These are phyloP conservation scores for Rhynchospora tenuis DNA, from an alignment of 176 grass and related monocot genomes.

Conservation along the genomic window DNA sequence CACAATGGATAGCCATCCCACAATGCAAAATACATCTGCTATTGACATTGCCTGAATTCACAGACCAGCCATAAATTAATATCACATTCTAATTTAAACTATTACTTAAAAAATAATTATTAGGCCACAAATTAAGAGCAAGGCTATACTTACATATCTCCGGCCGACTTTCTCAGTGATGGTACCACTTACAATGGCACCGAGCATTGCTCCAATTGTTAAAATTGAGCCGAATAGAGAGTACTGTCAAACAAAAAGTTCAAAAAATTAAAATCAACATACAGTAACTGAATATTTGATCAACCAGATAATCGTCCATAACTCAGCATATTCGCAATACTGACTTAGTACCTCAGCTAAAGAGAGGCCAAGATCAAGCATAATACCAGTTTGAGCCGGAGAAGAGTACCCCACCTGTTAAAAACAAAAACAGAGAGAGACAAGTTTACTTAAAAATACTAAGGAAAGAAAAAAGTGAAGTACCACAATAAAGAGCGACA, in stretches of 20 bases:
- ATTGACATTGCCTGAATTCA: conserved; percentile 60
- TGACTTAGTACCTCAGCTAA: conserved; percentile 46
- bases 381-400: conserved; percentile 64
- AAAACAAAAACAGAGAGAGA: not conserved
- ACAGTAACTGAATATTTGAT: not conserved
- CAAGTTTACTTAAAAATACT: not conserved
- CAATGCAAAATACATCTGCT: conserved; percentile 63
- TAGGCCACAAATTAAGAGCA: not conserved
- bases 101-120: not conserved
- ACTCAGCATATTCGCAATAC: not conserved
- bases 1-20: conserved; percentile 64
- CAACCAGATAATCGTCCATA: not conserved
- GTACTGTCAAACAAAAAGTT: conserved; percentile 43
- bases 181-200: conserved; percentile 56
- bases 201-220: conserved; percentile 91
- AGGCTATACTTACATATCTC: conserved; percentile 46
- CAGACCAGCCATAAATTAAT: not conserved
- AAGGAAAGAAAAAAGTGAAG: not conserved
- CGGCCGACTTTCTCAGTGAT: conserved; percentile 51
- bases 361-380: conserved; percentile 61
- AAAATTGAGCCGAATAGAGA: conserved; percentile 79
- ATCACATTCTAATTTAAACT: not conserved
- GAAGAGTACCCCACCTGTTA: conserved; percentile 94
- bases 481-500: no score
- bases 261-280: not conserved